These are phyloP conservation scores for Pythium aquatile DNA, from an alignment of 352 stramenopile genomes.

Conservation along the genomic window DNA sequence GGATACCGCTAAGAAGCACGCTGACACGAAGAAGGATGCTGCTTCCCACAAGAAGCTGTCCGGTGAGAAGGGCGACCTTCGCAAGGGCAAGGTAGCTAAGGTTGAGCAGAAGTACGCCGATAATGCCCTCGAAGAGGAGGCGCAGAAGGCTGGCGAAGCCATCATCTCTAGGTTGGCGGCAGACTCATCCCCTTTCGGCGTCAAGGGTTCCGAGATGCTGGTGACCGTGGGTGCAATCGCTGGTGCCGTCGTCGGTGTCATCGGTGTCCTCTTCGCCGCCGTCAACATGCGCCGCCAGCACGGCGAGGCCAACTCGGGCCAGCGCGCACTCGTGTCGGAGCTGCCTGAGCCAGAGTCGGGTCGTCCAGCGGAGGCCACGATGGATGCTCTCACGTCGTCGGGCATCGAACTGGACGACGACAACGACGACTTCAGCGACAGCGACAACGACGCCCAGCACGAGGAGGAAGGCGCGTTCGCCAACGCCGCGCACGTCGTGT, in stretches of 20 bases:
- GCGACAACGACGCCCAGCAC: conserved; percentile 6
- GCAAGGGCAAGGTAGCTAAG: not conserved
- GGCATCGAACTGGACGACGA: conserved; percentile 16
- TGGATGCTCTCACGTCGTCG: conserved; percentile 14
- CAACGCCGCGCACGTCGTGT: conserved; percentile 24
- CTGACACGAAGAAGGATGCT: not conserved
- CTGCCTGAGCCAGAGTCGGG: conserved; percentile 22
- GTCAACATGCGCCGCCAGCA: conserved; percentile 21
- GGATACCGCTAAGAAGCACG: not conserved
- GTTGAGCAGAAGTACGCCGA: conserved; percentile 13
- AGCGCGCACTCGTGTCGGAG: conserved; percentile 20
- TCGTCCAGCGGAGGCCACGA: not conserved
- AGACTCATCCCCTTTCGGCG: conserved; percentile 17
- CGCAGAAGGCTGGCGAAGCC: conserved; percentile 6
- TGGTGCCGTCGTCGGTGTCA: conserved; percentile 17
- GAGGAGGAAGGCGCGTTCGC: conserved; percentile 33
- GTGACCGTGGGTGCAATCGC: conserved; percentile 12
- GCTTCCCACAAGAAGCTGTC: not conserved
- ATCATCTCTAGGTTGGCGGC: conserved; percentile 21
- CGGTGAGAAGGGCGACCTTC: not conserved
- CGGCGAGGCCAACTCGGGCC: conserved; percentile 1
- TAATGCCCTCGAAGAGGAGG: conserved; percentile 9
- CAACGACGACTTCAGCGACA: conserved; percentile 14
- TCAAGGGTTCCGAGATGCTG: conserved; percentile 16
- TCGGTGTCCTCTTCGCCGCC: conserved; percentile 25